These are phyloP conservation scores for Meira miltonrushii DNA, from an alignment of 1,284 basidiomycete genomes.

Conservation along the genomic window DNA sequence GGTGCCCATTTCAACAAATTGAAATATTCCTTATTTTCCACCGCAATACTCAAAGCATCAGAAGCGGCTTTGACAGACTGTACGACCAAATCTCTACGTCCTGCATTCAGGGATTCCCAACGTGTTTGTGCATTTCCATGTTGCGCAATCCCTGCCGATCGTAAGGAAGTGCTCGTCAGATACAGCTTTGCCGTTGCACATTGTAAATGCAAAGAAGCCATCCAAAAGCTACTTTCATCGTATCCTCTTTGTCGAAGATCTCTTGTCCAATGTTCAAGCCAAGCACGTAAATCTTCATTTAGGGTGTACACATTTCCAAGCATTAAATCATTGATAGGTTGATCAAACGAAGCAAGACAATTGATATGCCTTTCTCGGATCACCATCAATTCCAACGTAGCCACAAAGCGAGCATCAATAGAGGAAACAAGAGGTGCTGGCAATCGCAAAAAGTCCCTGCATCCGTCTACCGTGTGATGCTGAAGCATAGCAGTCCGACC, in stretches of 20 bases:
- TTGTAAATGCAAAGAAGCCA: conserved; percentile 79
- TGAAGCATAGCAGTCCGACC: conserved; percentile 76
- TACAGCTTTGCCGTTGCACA: conserved; percentile 85
- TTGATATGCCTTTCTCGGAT: conserved; percentile 84
- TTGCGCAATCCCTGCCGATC: neutral
- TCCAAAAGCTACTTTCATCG: conserved; percentile 74
- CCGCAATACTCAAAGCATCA: conserved; percentile 72
- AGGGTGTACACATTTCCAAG: conserved; percentile 78
- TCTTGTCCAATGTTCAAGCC: conserved; percentile 79
- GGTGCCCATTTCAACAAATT: conserved; percentile 80
- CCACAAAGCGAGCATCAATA: conserved; percentile 79
- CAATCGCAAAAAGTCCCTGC: conserved; percentile 72
- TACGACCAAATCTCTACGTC: conserved; percentile 86
- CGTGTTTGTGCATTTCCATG: conserved; percentile 56
- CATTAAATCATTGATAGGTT: conserved; percentile 76
- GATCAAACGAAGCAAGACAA: conserved; percentile 75
- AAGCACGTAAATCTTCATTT: conserved; percentile 75
- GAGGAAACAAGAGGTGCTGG: conserved; percentile 74
- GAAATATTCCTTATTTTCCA: conserved; percentile 70
- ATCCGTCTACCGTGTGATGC: conserved; percentile 78
- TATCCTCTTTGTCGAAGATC: conserved; percentile 69
- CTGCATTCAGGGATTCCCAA: conserved; percentile 90
- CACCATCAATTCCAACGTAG: conserved; percentile 74
- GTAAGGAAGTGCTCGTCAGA: conserved; percentile 81
- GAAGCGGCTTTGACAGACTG: conserved; percentile 86